Base-by-base conservation (phyloP, 2,329 filamentous ascomycete species). In the Calonectria pauciramosa region DNA sequence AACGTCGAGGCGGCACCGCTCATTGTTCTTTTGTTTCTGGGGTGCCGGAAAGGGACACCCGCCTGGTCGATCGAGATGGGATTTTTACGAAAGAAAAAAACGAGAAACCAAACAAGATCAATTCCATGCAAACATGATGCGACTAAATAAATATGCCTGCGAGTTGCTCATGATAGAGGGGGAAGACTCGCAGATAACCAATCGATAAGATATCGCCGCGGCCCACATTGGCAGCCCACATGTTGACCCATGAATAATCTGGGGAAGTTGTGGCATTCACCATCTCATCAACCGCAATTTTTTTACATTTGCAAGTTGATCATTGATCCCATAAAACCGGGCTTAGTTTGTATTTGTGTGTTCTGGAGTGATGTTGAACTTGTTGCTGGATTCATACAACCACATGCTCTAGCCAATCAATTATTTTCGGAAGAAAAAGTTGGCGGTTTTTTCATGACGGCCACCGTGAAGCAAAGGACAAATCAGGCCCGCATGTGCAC, bases 1-100 rank as follows among this genome's bases (percentile, higher is more conserved):
- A 81, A 69, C 18, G 64, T 30, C 32, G 76, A 67, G 34, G 68
- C 68, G 26, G 52, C 69, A 32, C 70, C 38, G 54, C 71, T 68
- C 79, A 80, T 80, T 26, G 6, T 23, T n/a, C 23, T 44, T 9
- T 44, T 44, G 7, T n/a, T 4, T 36, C 28, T 26, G 11, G 9
- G 16, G 6, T 54, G 23, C 16, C 49, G 10, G 30, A 49, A 11
- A n/a, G 38, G 5, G 4, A 26, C 36, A n/a, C 4, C 47, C 3
- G 16, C 51, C 9, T 16, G 23, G 1, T 65, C 18, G 30, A 11
- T 16, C 26, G 23, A 68, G 4, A 44, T n/a, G 5, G 30, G n/a
- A 26, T 9, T 3, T 38, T 38, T 28, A 16, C 14, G 34, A 63
- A 26, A 38, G 23, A 44, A 16, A 9, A 7, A 41, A 26, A 47